These are phyloP conservation scores for Colletotrichum scovillei DNA, from an alignment of 2,329 filamentous ascomycete species.

Conservation along the genomic window DNA sequence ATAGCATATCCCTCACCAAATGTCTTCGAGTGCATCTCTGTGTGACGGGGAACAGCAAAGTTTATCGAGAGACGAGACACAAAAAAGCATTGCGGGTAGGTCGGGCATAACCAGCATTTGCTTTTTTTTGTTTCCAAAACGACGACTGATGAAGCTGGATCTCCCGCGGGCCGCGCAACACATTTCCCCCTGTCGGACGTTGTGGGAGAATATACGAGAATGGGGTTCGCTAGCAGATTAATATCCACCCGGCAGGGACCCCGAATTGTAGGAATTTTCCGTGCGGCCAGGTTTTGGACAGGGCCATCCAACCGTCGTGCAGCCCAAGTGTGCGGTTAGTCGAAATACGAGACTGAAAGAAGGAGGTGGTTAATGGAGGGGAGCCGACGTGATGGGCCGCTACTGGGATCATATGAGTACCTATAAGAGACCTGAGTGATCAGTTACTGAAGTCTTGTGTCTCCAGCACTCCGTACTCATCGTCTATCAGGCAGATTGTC, in stretches of 20 bases:
- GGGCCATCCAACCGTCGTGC: background rate
- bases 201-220: slow-evolving; percentile 25
- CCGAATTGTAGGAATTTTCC: slow-evolving; percentile 24
- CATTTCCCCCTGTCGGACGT: background rate
- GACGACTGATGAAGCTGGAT: slow-evolving; percentile 6
- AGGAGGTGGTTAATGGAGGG: background rate
- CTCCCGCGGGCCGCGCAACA: slow-evolving; percentile 11
- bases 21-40: background rate
- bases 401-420: background rate
- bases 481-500: background rate
- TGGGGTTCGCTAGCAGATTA: slow-evolving; percentile 24
- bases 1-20: background rate
- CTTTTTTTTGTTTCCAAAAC: background rate
- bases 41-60: background rate
- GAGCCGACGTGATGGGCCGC: background rate
- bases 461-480: background rate
- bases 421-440: background rate
- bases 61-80: background rate
- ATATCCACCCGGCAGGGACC: slow-evolving; percentile 27
- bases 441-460: too few relatives aligned
- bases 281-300: slow-evolving; percentile 9
- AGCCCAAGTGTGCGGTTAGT: slow-evolving; percentile 17
- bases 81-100: background rate
- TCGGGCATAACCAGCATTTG: background rate
- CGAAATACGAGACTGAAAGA: slow-evolving; percentile 22